A percentile compares a stretch with the other conserved stretches of the same genome.
Evolutionary conservation across 805 yeast genomes (phyloP).

Genomic region (Millerozyma acaciae): DNA sequence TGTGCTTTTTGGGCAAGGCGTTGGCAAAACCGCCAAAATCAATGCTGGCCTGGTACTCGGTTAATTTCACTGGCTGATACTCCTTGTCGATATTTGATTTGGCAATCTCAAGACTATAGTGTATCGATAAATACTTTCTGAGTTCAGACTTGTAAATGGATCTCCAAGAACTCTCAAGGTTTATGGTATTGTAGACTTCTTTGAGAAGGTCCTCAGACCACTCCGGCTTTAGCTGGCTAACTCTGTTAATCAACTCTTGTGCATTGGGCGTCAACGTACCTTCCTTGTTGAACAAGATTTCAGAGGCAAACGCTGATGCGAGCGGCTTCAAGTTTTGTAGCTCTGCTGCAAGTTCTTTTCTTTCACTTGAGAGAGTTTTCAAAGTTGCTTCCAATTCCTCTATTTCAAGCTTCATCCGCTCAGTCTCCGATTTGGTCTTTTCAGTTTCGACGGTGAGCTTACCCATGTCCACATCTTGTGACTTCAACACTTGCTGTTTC

Average conservation of each 20-base stretch:
- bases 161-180: constrained; percentile 30
- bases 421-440: constrained; percentile 12
- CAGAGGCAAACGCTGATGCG: constrained; percentile 18
- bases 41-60: constrained; percentile 35
- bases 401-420: constrained; percentile 17
- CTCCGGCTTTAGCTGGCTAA: constrained; percentile 26
- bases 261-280: constrained; percentile 24
- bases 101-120: constrained; percentile 26
- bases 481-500: constrained; percentile 18
- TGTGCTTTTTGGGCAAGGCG: constrained; percentile 20
- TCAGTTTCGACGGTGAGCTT: constrained; percentile 16
- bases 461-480: constrained; percentile 20
- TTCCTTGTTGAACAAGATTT: constrained; percentile 26
- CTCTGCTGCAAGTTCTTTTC: constrained; percentile 15
- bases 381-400: constrained; percentile 23
- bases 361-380: constrained; percentile 18
- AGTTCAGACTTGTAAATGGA: constrained; percentile 25
- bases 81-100: constrained; percentile 18
- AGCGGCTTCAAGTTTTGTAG: constrained; percentile 21
- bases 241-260: constrained; percentile 20
- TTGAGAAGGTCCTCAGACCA: constrained; percentile 31
- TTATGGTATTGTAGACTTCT: constrained; percentile 19
- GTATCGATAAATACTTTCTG: constrained; percentile 23
- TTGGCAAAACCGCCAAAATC: constrained; percentile 36
- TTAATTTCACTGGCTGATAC: constrained; percentile 29